Conservation (phyloP, 805 yeast species). For the Trichomonascus vanleenenianus region DNA sequence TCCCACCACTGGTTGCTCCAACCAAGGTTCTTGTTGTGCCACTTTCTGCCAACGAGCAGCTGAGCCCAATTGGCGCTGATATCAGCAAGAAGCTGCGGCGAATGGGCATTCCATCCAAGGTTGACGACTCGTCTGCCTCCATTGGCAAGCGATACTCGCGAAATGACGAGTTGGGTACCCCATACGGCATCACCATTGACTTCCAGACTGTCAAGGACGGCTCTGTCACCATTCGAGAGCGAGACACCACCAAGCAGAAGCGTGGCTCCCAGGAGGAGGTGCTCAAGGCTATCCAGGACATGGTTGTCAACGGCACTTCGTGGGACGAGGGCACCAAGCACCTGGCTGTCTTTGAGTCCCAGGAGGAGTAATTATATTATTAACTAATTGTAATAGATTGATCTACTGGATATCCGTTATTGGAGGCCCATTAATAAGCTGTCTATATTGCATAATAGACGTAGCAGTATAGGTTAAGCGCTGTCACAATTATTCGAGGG, state of each 20-base stretch:
- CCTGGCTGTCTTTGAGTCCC: slow-evolving; percentile 62
- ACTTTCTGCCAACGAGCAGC: slow-evolving; percentile 72
- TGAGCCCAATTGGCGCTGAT: slow-evolving; percentile 64
- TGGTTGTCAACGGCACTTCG: slow-evolving; percentile 64
- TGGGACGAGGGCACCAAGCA: slow-evolving; percentile 83
- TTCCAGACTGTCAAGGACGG: slow-evolving; percentile 84
- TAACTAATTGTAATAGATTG: no score
- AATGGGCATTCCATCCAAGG: slow-evolving; percentile 85
- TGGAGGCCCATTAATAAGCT: no score
- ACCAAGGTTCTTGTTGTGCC: slow-evolving; percentile 95
- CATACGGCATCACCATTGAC: slow-evolving; percentile 96
- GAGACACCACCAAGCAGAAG: slow-evolving; percentile 94
- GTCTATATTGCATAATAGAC: no score
- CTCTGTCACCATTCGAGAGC: slow-evolving; percentile 90
- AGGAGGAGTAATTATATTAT: neutral
- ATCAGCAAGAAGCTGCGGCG: slow-evolving; percentile 66
- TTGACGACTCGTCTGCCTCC: slow-evolving; percentile 94
- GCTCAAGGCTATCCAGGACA: slow-evolving; percentile 58
- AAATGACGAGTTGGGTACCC: slow-evolving; percentile 97
- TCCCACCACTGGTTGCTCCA: slow-evolving; percentile 95
- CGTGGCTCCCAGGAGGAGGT: slow-evolving; percentile 79
- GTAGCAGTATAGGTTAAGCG: no score
- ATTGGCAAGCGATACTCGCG: slow-evolving; percentile 98
- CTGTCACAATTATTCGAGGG: no score
- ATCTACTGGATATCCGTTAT: no score